Evolutionary conservation across 2,329 filamentous ascomycete genomes (phyloP).

Genomic region (Aureobasidium pullulans): DNA sequence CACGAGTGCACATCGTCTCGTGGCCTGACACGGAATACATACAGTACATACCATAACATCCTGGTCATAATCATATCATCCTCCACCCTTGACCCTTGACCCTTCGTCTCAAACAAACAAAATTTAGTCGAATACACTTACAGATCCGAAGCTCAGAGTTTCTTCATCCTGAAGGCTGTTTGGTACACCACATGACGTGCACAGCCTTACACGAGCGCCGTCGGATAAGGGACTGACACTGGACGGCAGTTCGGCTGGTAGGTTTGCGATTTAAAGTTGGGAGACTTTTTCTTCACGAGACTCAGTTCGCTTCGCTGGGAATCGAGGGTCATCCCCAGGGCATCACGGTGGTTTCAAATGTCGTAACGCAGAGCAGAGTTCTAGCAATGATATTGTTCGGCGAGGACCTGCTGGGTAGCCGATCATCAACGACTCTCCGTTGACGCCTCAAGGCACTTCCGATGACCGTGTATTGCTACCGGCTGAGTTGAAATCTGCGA

Average conservation of each 20-base stretch:
- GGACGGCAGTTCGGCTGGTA: neutral
- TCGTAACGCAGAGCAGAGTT: too few species aligned
- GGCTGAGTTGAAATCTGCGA: too few species aligned
- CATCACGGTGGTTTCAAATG: too few species aligned
- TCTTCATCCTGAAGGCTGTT: neutral
- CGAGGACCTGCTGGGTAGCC: too few species aligned
- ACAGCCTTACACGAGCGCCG: neutral
- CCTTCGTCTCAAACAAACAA: too few species aligned
- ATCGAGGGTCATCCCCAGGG: too few species aligned
- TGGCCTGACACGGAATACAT: neutral
- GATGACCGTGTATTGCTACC: too few species aligned
- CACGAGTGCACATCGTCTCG: neutral
- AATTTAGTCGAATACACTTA: neutral
- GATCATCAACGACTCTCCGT: too few species aligned
- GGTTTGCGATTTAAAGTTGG: neutral
- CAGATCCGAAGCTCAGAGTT: neutral
- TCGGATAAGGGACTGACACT: neutral
- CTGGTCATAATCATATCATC: neutral
- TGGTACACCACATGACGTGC: neutral
- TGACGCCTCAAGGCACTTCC: too few species aligned
- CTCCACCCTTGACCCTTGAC: too few species aligned
- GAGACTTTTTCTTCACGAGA: neutral
- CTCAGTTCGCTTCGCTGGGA: neutral
- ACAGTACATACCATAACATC: neutral
- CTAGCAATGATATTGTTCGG: too few species aligned